Base-by-base conservation (phyloP, 2,329 filamentous ascomycete genomes). In the Penicillium rolfsii region DNA sequence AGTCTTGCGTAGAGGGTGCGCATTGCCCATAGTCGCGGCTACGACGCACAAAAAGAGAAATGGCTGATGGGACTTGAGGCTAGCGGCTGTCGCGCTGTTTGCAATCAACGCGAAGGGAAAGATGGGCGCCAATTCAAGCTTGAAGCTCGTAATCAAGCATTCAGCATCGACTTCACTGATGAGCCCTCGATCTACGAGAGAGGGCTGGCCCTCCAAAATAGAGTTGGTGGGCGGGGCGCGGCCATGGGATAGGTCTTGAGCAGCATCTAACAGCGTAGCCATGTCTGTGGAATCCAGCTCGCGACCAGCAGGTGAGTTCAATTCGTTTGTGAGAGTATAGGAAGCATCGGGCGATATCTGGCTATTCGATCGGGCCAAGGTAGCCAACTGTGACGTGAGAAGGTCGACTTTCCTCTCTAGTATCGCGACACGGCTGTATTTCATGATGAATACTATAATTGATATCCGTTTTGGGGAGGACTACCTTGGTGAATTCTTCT, bases 401-500 rank as follows among this genome's bases (percentile, higher is more conserved):
- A n/a, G 45, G 45, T 30, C 45, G 6, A 48, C 45, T 26, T 48
- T 48, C 14, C 30, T 48, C 26, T 48, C 45, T 30, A 48, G 26
- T 3, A 24, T 26, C 26, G 30, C 45, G 14, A 48, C 45, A n/a
- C 45, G 45, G 26, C 45, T 48, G 14, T 3, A 48, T 28, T 28
- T 16, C 26, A 28, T n/a, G 4, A 3, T 48, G 8, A 48, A 30
- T 48, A 48, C 45, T 16, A 30, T 4, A 6, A 28, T 4, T 19
- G 26, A 3, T 6, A 30, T 19, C 1, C 8, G 12, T 30, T 6
- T 16, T 1, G 5, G 45, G 14, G 11, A 30, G 26, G 12, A 30
- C n/a, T 48, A 48, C 45, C 45, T 48, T 30, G 45, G 45, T 48
- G 61, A 53, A 59, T 57, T 52, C 55, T 57, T 67, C n/a, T 61